Evolutionary conservation across 2,329 filamentous ascomycete genomes (phyloP).

Genomic region (Verticillium dahliae): DNA sequence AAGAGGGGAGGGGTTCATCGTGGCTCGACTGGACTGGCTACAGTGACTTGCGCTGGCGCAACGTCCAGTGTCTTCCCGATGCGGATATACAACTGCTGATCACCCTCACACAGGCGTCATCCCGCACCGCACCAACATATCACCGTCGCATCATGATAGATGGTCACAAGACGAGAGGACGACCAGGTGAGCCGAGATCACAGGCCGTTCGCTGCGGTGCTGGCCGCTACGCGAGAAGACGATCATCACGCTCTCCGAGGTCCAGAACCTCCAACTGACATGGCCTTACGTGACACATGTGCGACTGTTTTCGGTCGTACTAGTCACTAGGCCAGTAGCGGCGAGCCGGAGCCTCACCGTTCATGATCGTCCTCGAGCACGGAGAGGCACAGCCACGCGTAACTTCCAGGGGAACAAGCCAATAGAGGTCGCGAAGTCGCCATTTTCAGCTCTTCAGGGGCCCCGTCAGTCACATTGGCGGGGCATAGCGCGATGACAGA

Average conservation of each 20-base stretch:
- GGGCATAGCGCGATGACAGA: not conserved
- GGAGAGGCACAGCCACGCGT: not conserved
- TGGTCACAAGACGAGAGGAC: not conserved
- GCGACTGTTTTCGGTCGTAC: not conserved
- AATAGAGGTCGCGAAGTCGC: not conserved
- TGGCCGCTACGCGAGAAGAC: not conserved
- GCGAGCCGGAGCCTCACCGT: not conserved
- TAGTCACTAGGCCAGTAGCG: not conserved
- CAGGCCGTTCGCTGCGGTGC: not conserved
- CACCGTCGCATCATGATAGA: not conserved
- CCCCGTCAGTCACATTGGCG: not conserved
- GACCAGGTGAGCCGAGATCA: not conserved
- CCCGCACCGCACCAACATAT: not conserved
- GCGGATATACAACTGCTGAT: conserved; percentile 6
- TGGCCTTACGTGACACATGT: not conserved
- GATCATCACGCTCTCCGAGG: conserved; percentile 6
- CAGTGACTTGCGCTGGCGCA: not conserved
- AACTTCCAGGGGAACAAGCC: not conserved
- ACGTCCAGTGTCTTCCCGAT: conserved; percentile 1
- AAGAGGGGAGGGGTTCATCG: not conserved
- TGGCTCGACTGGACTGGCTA: conserved; percentile 7
- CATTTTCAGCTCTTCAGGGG: not conserved
- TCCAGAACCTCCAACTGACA: conserved; percentile 6
- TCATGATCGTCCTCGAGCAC: not conserved
- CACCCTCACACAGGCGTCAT: not conserved